Evolutionary conservation across 2,329 filamentous ascomycete genomes (phyloP), one percentile per base, ranked within the genome.

Genomic region (Diaporthe longicolla): DNA sequence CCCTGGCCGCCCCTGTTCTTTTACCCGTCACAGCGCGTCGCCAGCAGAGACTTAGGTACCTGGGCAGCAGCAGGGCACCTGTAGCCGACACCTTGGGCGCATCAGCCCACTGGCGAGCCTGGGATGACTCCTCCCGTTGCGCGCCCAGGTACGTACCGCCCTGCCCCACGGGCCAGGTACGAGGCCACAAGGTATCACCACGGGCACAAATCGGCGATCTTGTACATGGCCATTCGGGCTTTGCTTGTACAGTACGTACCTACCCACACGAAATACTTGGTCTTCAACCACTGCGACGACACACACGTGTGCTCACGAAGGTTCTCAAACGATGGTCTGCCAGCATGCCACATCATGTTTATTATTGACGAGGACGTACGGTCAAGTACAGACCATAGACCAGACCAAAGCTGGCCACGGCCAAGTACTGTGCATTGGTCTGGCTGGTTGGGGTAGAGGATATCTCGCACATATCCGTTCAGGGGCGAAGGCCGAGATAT

Each of bases 71-170:
- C 52, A 48, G n/a, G 52, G 50, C 40, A 70, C 66, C 50, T 70
- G n/a, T 37, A 29, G 35, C 35, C 48, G 50, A 43, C 40, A 57
- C 24, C 26, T 72, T 19, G 43, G 68, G 70, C 73, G 54, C 75
- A 77, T 71, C 45, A 69, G 73, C 55, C 58, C 45, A 76, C 68
- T 57, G 59, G 61, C 68, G 45, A 74, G 71, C 57, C 66, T 74
- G 76, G 76, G 76, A 72, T 75, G 72, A 73, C 74, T 77, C 61
- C 45, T 48, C 45, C 29, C 29, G 61, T 52, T 45, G 13, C 13
- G 17, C 45, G 10, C 26, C n/a, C n/a, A 59, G 63, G 74, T 77
- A 77, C 78, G 74, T 77, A 77, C 54, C 54, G n/a, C 50, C 29
- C 5, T 24, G 24, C 45, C 6, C 29, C 43, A 1, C 13, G 19